These are phyloP conservation scores for Pluteus cervinus DNA, from an alignment of 768 basidiomycete species.

Conservation along the genomic window DNA sequence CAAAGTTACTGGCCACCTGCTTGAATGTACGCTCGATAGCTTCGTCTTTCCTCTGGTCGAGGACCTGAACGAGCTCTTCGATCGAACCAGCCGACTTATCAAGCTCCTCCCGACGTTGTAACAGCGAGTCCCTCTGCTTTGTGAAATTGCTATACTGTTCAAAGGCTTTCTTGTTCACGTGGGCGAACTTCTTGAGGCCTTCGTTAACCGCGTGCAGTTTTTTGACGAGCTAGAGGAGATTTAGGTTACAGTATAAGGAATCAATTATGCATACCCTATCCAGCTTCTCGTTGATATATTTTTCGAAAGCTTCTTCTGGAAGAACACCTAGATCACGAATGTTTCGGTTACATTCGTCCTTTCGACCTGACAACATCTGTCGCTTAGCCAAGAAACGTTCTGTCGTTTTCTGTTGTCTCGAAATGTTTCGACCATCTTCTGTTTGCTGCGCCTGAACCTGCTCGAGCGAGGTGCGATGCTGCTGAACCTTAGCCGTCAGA, in stretches of 20 bases:
- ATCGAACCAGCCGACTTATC: slow-evolving; percentile 88
- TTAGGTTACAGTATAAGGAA: neutral
- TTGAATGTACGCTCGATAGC: slow-evolving; percentile 98
- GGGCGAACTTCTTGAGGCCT: slow-evolving; percentile 90
- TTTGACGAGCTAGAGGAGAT: slow-evolving; percentile 67
- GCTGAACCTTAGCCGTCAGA: slow-evolving; percentile 56
- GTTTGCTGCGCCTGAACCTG: slow-evolving; percentile 73
- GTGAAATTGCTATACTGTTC: slow-evolving; percentile 98
- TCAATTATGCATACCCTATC: slow-evolving; percentile 57
- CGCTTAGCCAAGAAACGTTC: slow-evolving; percentile 92
- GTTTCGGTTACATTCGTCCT: slow-evolving; percentile 92
- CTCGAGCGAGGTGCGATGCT: slow-evolving; percentile 62
- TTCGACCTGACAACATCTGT: slow-evolving; percentile 75
- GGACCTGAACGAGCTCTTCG: slow-evolving; percentile 84
- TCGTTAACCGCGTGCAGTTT: slow-evolving; percentile 92
- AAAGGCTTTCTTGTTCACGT: slow-evolving; percentile 99
- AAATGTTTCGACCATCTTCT: slow-evolving; percentile 82
- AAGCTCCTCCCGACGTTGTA: slow-evolving; percentile 83
- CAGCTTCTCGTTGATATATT: slow-evolving; percentile 84
- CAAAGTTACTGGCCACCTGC: slow-evolving; percentile 95
- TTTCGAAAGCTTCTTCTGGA: slow-evolving; percentile 96
- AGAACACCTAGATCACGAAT: slow-evolving; percentile 95
- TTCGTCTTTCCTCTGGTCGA: slow-evolving; percentile 97
- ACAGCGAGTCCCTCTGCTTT: slow-evolving; percentile 90
- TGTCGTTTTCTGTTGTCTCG: slow-evolving; percentile 91